phyloP scores from a whole-genome alignment of 2,329 filamentous ascomycete species.

The Aurifilum marmelostoma region DNA sequence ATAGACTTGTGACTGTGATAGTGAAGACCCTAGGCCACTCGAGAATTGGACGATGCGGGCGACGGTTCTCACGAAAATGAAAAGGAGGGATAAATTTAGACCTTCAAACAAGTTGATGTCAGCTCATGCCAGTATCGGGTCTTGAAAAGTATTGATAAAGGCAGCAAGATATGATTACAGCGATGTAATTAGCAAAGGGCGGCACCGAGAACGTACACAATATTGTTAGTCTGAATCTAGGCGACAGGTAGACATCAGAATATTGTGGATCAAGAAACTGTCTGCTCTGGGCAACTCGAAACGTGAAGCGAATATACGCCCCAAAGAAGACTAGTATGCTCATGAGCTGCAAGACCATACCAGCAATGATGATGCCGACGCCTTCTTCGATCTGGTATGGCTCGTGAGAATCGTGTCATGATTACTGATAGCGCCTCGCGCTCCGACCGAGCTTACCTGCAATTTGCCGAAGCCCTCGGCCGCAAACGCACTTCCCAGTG shows the following conservation, averaged over 20 bases:
- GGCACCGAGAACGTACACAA: conserved; percentile 42
- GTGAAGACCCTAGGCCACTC: conserved; percentile 38
- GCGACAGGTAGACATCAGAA: conserved; percentile 46
- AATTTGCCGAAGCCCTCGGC: conserved; percentile 39
- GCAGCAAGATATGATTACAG: too few species aligned
- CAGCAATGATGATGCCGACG: conserved; percentile 46
- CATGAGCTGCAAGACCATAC: conserved; percentile 48
- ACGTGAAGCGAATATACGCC: conserved; percentile 46
- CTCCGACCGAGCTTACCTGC: conserved; percentile 40
- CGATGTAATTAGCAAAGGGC: too few species aligned
- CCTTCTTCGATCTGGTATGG: conserved; percentile 39
- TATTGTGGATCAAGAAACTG: conserved; percentile 45
- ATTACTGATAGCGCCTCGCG: neutral
- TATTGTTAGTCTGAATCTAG: conserved; percentile 48
- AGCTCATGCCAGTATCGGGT: neutral
- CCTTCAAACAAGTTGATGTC: conserved; percentile 34
- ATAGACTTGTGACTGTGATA: conserved; percentile 44
- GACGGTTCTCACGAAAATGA: conserved; percentile 47
- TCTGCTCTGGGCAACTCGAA: conserved; percentile 43
- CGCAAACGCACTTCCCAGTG: conserved; percentile 45
- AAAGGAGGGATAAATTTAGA: conserved; percentile 41
- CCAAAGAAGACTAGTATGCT: conserved; percentile 45
- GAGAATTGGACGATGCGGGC: conserved; percentile 46
- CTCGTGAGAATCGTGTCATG: conserved; percentile 16
- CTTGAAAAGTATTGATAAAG: too few species aligned